These are phyloP conservation scores for Botrytis paeoniae DNA, from an alignment of 2,329 filamentous ascomycete species.

Conservation along the genomic window DNA sequence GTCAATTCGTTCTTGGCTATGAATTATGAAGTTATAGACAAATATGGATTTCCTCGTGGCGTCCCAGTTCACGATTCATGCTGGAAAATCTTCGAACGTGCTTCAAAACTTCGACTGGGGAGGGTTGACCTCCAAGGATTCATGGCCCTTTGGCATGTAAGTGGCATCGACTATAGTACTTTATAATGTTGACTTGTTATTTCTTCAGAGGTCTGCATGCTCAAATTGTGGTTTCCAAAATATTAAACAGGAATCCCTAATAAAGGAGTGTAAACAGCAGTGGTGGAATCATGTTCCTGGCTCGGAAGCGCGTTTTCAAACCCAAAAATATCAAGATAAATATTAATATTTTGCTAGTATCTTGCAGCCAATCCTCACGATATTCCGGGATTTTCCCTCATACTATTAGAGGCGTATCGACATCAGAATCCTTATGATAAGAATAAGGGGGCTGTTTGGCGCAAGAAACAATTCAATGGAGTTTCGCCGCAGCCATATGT, in stretches of 20 bases:
- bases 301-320: conserved; percentile 11
- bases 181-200: neutral
- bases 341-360: conserved; percentile 2
- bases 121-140: conserved; percentile 24
- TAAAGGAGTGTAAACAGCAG: neutral
- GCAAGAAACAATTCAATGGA: neutral
- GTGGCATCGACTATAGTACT: neutral
- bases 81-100: conserved; percentile 25
- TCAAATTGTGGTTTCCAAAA: conserved; percentile 20
- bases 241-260: conserved; percentile 15
- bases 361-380: conserved; percentile 21
- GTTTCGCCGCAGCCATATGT: neutral
- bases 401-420: neutral
- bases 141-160: conserved; percentile 21
- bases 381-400: conserved; percentile 19
- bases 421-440: neutral
- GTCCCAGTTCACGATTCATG: conserved; percentile 23
- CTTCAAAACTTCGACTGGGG: conserved; percentile 20
- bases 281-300: conserved; percentile 20
- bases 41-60: neutral
- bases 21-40: conserved; percentile 1
- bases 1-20: neutral
- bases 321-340: no score
- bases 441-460: neutral
- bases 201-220: conserved; percentile 15